Base-by-base conservation (phyloP, 1,284 basidiomycete genomes). In the Cryptococcus sp. region DNA sequence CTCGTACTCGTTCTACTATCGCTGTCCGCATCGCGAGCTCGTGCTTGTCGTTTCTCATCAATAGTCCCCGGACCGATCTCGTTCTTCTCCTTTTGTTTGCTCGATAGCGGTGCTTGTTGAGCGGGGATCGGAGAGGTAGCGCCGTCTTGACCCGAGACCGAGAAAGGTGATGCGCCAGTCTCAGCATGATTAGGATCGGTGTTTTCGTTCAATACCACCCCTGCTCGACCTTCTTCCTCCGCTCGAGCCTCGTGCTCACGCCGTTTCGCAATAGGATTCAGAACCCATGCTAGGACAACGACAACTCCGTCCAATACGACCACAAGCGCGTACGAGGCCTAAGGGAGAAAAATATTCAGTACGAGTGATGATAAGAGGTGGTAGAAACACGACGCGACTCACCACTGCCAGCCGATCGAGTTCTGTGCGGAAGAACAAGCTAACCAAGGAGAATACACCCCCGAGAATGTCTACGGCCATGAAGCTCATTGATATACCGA, bases 401-500 rank as follows among this genome's bases (percentile, higher is more conserved):
- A 88, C 80, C 11, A 82, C 84, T 0, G 87, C 88, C 38, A 88
- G 79, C 19, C 82, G 74, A 72, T 91, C 87, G 63, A 91, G 86
- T 7, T 82, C 67, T 7, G 76, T 69, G 65, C 87, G 85, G 80
- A 91, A 91, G 20, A 82, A 83, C 38, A 91, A 81, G 23, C 87
- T 89, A 10, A 89, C 77, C 62, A 85, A 81, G 41, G 74, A 77
- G 75, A 90, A 90, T 11, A 91, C 74, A 4, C 87, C 89, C 34
- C 89, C 89, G 17, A 84, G 69, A 52, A 86, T 83, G 71, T 92
- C 89, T 52, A 91, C 81, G 1, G 78, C 64, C 80, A 91, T 87
- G 77, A 91, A 91, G 3, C 80, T 46, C 49, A 88, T 76, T 1
- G 86, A 88, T 57, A 93, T 86, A 5, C 89, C 89, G 26, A 86